Percentiles rank a stretch among this genome's conserved stretches.
phyloP scores from a whole-genome alignment of 2,329 filamentous ascomycete genomes.

The Ophiostoma tasmaniense region DNA sequence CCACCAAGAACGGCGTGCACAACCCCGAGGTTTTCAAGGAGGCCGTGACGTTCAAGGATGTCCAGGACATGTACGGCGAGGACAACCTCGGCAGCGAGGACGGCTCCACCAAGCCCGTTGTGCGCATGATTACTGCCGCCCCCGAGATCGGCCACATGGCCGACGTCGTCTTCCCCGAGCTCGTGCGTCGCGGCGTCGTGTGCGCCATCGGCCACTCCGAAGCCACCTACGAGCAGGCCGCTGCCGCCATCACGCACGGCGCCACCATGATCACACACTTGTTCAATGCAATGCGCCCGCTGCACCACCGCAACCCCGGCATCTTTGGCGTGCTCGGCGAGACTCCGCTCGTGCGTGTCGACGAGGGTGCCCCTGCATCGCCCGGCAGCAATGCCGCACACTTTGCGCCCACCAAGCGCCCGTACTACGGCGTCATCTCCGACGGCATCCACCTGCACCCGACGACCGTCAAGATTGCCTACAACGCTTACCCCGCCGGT shows the following conservation, averaged over 20 bases:
- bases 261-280: constrained; percentile 87
- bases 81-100: constrained; percentile 47
- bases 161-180: constrained; percentile 52
- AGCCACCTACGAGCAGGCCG: constrained; percentile 75
- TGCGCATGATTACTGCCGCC: constrained; percentile 79
- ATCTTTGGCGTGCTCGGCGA: constrained; percentile 78
- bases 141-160: constrained; percentile 70
- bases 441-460: constrained; percentile 88
- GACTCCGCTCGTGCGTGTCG: constrained; percentile 22
- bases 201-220: constrained; percentile 82
- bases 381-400: constrained; percentile 22
- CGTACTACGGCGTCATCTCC: constrained; percentile 82
- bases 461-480: constrained; percentile 81
- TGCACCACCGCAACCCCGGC: constrained; percentile 85
- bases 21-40: constrained; percentile 61
- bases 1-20: constrained; percentile 80
- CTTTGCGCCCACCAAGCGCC: constrained; percentile 49
- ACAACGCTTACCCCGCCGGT: constrained; percentile 73
- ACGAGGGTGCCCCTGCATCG: not conserved
- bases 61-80: constrained; percentile 63
- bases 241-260: constrained; percentile 60
- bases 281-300: constrained; percentile 87
- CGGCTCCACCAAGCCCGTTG: constrained; percentile 31
- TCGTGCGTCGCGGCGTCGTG: constrained; percentile 58
- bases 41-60: constrained; percentile 54